phyloP scores from a whole-genome alignment of 495 filamentous ascomycete species.

The Alectoria sarmentosa region DNA sequence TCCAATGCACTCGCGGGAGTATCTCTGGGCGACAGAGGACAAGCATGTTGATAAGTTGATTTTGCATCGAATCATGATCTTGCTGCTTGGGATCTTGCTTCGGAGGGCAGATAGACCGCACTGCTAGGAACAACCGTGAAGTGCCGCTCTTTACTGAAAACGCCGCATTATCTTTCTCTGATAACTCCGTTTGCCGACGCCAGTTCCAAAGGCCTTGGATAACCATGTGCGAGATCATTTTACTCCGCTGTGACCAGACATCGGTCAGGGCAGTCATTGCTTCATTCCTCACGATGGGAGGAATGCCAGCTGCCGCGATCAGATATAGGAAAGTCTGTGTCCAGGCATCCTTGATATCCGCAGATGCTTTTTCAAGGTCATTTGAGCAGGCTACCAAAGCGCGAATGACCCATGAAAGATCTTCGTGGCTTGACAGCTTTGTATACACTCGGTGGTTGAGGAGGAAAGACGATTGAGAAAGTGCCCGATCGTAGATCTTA shows the following conservation, averaged over 20 bases:
- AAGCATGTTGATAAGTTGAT: constrained; percentile 64
- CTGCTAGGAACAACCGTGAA: constrained; percentile 51
- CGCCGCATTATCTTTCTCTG: constrained; percentile 72
- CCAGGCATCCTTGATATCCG: constrained; percentile 53
- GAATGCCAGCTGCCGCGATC: constrained; percentile 53
- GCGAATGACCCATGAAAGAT: constrained; percentile 67
- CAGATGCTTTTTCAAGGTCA: constrained; percentile 34
- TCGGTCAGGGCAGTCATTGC: constrained; percentile 50
- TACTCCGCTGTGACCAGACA: constrained; percentile 50
- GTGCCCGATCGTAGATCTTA: constrained; percentile 52
- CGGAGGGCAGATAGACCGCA: constrained; percentile 62
- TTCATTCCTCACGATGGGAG: constrained; percentile 51
- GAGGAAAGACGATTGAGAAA: constrained; percentile 56
- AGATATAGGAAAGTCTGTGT: constrained; percentile 73
- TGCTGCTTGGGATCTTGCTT: constrained; percentile 24
- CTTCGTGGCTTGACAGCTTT: constrained; percentile 63
- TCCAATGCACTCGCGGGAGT: constrained; percentile 76
- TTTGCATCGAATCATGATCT: constrained; percentile 38
- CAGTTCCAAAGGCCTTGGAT: constrained; percentile 77
- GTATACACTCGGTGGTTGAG: constrained; percentile 75
- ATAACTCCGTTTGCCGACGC: constrained; percentile 54
- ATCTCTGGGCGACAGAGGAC: constrained; percentile 73
- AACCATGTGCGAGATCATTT: constrained; percentile 49
- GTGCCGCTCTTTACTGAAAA: constrained; percentile 58
- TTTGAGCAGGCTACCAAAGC: constrained; percentile 57